Base-by-base conservation (phyloP, 768 basidiomycete species). In the Lyophyllum semitale region DNA sequence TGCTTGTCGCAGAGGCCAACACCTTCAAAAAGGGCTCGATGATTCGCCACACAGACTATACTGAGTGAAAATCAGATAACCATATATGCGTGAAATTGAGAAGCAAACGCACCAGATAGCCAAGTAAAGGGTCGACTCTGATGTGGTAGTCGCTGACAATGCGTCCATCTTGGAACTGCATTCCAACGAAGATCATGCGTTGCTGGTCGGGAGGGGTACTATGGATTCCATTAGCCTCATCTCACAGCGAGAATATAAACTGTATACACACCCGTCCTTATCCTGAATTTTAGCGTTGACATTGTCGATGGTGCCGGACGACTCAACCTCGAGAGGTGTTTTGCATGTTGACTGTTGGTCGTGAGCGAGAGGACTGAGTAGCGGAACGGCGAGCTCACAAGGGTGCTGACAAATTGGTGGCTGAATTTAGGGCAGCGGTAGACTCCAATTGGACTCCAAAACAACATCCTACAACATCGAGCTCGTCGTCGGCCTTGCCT, bases 11-110 rank as follows among this genome's bases (percentile, higher is more conserved):
- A 72, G 89, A 83, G 55, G 97, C 97, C 58, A 98, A 86, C 38
- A 94, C 94, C 78, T 98, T 98, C 69, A 99, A 80, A 62, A 97
- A 98, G 59, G 97, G 97, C 79, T 99, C 97, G 63, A 99, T 99
- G 81, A 99, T n/a, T 97, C 97, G 59, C 97, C 95, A 73, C 94
- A 91, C 65, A 96, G 92, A 81, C 91, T 91, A 61, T n/a, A 23
- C n/a, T n/a, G 17, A 44, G 53, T 48, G 12, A 38, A 12, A 46
- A 43, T 18, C 4, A 27, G 50, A 15, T 43, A 53, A 45, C 15
- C 23, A 13, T 49, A 37, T n/a, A 17, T 33, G 38, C 17, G 26
- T 35, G 3, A 27, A 23, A 42, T 13, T 11, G 23, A 17, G 40
- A 46, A 48, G 11, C 11, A n/a, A 48, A 71, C 87, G 68, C 58